Evolutionary conservation across 805 yeast species (phyloP).

Genomic region (Priceomyces medius): DNA sequence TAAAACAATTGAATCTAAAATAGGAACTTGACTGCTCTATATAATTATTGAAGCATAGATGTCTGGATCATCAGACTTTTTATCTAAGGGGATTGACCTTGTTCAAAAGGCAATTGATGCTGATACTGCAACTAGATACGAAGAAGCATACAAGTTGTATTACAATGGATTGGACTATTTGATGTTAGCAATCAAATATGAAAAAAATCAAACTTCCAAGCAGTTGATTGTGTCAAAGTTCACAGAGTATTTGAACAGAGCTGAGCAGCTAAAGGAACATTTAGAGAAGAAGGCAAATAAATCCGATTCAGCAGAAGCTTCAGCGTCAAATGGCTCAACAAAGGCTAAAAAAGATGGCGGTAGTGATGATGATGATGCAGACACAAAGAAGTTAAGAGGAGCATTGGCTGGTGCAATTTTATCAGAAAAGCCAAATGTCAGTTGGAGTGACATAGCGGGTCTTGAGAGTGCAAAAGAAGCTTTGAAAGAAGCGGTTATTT

Average conservation of each 20-base stretch:
- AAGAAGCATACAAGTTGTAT: conserved; percentile 90
- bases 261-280: conserved; percentile 90
- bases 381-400: conserved; percentile 83
- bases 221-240: conserved; percentile 85
- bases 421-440: conserved; percentile 86
- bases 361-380: conserved; percentile 62
- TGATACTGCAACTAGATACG: conserved; percentile 84
- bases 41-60: conserved; percentile 9
- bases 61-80: conserved; percentile 59
- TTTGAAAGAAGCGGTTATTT: conserved; percentile 91
- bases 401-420: conserved; percentile 91
- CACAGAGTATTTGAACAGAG: conserved; percentile 87
- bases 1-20: too few relatives aligned
- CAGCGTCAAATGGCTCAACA: conserved; percentile 57
- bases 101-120: conserved; percentile 95
- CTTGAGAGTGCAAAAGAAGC: conserved; percentile 95
- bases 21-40: too few relatives aligned
- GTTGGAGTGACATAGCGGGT: conserved; percentile 96
- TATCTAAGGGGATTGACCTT: conserved; percentile 90
- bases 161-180: conserved; percentile 91
- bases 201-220: conserved; percentile 85
- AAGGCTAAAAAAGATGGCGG: conserved; percentile 51
- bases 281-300: conserved; percentile 62
- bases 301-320: conserved; percentile 46
- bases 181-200: conserved; percentile 91